Evolutionary conservation across 2,329 filamentous ascomycete species (phyloP), one percentile per base, ranked within the genome.

Genomic region (Zelopaecilomyces penicillatus): DNA sequence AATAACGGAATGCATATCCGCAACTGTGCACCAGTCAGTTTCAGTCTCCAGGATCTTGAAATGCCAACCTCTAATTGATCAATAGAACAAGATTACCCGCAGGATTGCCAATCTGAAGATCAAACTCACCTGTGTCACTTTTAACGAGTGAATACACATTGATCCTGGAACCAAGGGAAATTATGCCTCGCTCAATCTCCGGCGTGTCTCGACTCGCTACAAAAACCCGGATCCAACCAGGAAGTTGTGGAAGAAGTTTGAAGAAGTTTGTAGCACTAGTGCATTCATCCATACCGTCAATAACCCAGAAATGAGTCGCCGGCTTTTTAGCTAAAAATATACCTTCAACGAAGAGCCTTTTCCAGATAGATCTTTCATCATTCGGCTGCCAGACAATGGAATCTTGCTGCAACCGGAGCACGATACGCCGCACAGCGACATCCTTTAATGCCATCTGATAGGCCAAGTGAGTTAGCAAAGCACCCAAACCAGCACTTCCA

Each of bases 271-370:
- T 30, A 5, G 32, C 19, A 4, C 29, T 10, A 3, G 35, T 32
- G 19, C 26, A 46, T 30, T 42, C 43, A 31, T 48, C 43, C 7
- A 45, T 8, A 3, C 39, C 46, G 10, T 45, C 39, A 33, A 45
- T 45, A 6, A 48, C 9, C 46, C 43, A 41, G 29, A 41, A 46
- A 5, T 40, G 43, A 26, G 27, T 34, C 6, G 11, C 19, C 29
- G 9, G 5, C 5, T 37, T 19, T 12, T 33, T 9, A 4, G 34
- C 1, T 11, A 42, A 33, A 30, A 48, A 41, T 11, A 46, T 46
- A 8, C 31, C 33, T 6, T 46, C 31, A 9, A 46, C 27, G 29
- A 48, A 48, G 5, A 46, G 32, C n/a, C 46, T 46, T 33, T 37
- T 33, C 46, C 40, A 46, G n/a, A 42, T 41, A 1, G 6, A 29